Percentiles rank a stretch among this genome's conserved stretches.
Evolutionary conservation across 352 stramenopile genomes (phyloP).

Genomic region (Pythium sp.): DNA sequence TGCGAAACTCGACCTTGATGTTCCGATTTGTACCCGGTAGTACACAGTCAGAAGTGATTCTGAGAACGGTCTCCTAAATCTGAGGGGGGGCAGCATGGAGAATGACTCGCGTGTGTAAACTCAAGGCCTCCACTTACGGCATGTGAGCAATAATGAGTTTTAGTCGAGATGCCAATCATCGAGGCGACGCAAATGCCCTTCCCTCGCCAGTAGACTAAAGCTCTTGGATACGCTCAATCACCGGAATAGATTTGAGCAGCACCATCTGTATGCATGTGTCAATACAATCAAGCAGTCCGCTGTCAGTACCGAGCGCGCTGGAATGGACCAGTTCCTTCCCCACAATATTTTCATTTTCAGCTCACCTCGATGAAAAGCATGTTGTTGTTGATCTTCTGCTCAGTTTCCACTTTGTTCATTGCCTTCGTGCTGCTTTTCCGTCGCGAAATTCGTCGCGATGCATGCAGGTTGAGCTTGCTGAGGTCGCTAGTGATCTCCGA

Average conservation of each 20-base stretch:
- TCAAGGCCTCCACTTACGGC: too few species aligned
- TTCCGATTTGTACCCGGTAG: too few species aligned
- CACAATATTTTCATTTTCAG: neutral
- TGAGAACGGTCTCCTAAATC: too few species aligned
- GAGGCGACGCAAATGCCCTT: neutral
- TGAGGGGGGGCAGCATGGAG: too few species aligned
- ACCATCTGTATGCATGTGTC: slow-evolving; percentile 12
- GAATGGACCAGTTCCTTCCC: neutral
- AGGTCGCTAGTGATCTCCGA: slow-evolving; percentile 3
- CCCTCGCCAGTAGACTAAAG: neutral
- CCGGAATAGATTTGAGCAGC: slow-evolving; percentile 12
- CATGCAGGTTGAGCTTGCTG: slow-evolving; percentile 3
- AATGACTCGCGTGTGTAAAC: too few species aligned
- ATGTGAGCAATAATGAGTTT: neutral
- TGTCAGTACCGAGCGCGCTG: neutral
- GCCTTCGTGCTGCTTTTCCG: slow-evolving; percentile 1
- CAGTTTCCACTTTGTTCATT: slow-evolving; percentile 14
- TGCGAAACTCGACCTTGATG: too few species aligned
- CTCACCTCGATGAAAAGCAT: slow-evolving; percentile 40
- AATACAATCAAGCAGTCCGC: neutral
- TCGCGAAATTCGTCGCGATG: slow-evolving; percentile 10
- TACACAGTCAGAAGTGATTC: too few species aligned
- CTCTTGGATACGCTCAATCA: slow-evolving; percentile 17
- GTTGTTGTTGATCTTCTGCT: slow-evolving; percentile 36
- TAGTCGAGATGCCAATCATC: neutral